Percentiles rank a stretch among this genome's conserved stretches.
These are phyloP conservation scores for Senna tora DNA, from an alignment of 306 rosid species.

Conservation along the genomic window DNA sequence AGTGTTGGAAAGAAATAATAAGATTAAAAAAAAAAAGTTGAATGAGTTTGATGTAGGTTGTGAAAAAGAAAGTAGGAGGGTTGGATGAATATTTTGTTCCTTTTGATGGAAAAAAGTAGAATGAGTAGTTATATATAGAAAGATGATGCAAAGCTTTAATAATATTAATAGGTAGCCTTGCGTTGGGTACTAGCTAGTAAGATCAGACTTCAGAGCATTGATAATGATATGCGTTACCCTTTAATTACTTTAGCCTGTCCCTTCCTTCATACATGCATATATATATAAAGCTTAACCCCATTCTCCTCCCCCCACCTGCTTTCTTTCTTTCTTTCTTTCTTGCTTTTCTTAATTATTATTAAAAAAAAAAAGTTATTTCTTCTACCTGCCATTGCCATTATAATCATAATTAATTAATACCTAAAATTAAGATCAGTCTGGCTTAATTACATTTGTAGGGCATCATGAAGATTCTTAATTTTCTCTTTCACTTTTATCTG, in stretches of 20 bases:
- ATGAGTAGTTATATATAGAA: conserved; percentile 65
- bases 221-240: conserved; percentile 69
- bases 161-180: no score
- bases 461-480: neutral
- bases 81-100: no score
- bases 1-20: conserved; percentile 34
- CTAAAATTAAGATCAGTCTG: conserved; percentile 16
- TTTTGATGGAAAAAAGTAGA: conserved; percentile 63
- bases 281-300: no score
- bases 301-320: conserved; percentile 34
- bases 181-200: no score
- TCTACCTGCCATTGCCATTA: neutral
- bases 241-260: conserved; percentile 62
- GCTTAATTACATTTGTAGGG: conserved; percentile 27
- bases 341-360: neutral
- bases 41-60: conserved; percentile 35
- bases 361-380: neutral
- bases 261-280: no score
- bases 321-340: neutral
- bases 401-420: no score
- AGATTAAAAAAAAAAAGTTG: conserved; percentile 29
- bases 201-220: no score
- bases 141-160: conserved; percentile 77
- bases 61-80: no score
- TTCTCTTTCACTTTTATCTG: neutral